Evolutionary conservation across 2,329 filamentous ascomycete species (phyloP), one percentile per base, ranked within the genome.

Genomic region (Rutstroemia sp.): DNA sequence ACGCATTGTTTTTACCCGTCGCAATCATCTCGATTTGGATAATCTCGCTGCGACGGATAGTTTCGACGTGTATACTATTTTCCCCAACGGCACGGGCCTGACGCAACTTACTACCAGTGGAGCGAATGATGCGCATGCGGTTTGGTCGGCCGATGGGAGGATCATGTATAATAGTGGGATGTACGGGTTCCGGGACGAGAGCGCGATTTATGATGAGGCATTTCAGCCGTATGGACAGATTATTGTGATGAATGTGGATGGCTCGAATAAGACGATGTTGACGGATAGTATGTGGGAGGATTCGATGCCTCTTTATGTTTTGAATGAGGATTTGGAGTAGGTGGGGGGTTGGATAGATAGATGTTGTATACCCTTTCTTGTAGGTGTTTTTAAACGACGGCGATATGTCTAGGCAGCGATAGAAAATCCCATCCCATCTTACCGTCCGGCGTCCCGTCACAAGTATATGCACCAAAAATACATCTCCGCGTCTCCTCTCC

Each of bases 181-280:
- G 71, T 76, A 71, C 53, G 74, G 73, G 2, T 76, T 75, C 64
- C 67, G 72, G 38, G 70, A 73, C 44, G 74, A 76, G 65, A 66
- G 68, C 10, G 66, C 70, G 0, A 60, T 71, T 1, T 76, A 72
- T 51, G 73, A 76, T 51, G 58, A 73, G 38, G 75, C 73, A 1
- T 76, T 75, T 61, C 72, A 76, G 63, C 74, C 72, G 0, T 75
- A 75, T 46, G 73, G 73, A 0, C 73, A 75, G 66, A 72, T 76
- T 46, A 66, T 73, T 49, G 57, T 71, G n/a, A 75, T 75, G 73
- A 64, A 76, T 56, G 64, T 65, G 37, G 72, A 75, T 64, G 74
- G 75, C 0, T 64, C 60, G 9, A 62, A 67, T 37, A 70, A 69
- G 60, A 57, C 19, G 2, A 57, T 68, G 61, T 44, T 70, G 42